These are phyloP conservation scores for Vanrija sp. DNA, from an alignment of 1,284 basidiomycete genomes.

Conservation along the genomic window DNA sequence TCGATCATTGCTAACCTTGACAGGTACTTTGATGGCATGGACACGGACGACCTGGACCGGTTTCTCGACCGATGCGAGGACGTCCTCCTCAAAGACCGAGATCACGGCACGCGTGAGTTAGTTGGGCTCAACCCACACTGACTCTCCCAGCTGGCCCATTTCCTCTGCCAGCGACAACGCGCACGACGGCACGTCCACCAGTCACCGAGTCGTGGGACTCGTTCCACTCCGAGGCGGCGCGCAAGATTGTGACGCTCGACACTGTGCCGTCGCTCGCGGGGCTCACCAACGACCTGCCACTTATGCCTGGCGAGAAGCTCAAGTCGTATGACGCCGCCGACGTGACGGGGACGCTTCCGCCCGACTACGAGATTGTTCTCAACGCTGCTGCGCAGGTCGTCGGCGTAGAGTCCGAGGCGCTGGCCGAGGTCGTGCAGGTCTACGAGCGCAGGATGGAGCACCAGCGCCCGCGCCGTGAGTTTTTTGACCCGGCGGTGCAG, in stretches of 20 bases:
- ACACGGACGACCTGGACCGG: slow-evolving; percentile 29
- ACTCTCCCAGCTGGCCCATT: slow-evolving; percentile 15
- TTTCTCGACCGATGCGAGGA: slow-evolving; percentile 30
- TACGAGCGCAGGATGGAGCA: slow-evolving; percentile 35
- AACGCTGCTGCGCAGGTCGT: slow-evolving; percentile 25
- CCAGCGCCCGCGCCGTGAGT: not conserved
- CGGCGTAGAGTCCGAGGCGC: slow-evolving; percentile 21
- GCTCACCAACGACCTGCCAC: slow-evolving; percentile 24
- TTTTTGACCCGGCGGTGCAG: not conserved
- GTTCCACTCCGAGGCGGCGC: slow-evolving; percentile 13
- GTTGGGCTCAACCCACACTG: not conserved
- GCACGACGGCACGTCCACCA: not conserved
- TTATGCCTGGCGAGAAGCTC: slow-evolving; percentile 36
- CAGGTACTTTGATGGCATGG: slow-evolving; percentile 29
- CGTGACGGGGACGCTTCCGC: slow-evolving; percentile 26
- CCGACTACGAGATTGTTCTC: slow-evolving; percentile 24
- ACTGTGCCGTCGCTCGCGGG: not conserved
- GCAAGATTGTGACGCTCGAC: slow-evolving; percentile 2
- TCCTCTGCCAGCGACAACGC: slow-evolving; percentile 9
- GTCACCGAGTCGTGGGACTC: slow-evolving; percentile 19
- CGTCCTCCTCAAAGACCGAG: slow-evolving; percentile 29
- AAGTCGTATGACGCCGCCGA: slow-evolving; percentile 27
- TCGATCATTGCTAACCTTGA: not conserved
- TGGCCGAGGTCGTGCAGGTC: slow-evolving; percentile 24
- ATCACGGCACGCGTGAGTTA: slow-evolving; percentile 6